Evolutionary conservation across 257 asterid species (phyloP), one percentile per base, ranked within the genome.

Genomic region (Coffea canephora): DNA sequence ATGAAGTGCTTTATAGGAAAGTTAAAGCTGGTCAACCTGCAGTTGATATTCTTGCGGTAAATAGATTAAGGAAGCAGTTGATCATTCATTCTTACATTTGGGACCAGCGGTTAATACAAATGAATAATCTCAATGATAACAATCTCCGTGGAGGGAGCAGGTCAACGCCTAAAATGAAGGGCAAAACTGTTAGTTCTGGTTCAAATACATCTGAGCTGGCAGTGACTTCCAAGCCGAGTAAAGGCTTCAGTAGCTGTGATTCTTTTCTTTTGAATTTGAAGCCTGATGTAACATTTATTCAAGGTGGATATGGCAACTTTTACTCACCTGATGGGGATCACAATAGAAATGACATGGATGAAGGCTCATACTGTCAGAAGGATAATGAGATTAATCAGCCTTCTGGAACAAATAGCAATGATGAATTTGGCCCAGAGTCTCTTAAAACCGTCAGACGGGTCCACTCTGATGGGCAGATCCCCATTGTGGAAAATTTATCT

Each of bases 211-310:
- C 82, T 69, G 93, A 88, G 78, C 75, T 79, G 77, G 84, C 85
- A 76, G 74, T 77, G 77, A 79, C 72, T 84, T 81, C 91, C 74
- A 87, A 88, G 83, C 82, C 87, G 34, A 83, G 83, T 61, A 90
- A 89, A 87, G 90, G 94, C 78, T 91, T 91, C 82, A 85, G 82
- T 74, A 88, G 93, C 87, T 88, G 77, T 82, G 93, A 88, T 88
- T 91, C 95, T 79, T 92, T 89, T 86, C 84, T 86, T 80, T 79
- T 79, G 82, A 85, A 83, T 87, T 73, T 81, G 77, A 88, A 88
- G 78, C 88, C 92, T 74, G 86, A 87, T 68, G 79, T 66, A 64
- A 55, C 76, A 15, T 71, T 72, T 55, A 76, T 71, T 77, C 91
- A 85, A 43, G 87, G 77, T 78, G 91, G 81, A 54, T 78, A 78